Evolutionary conservation across 2,329 filamentous ascomycete species (phyloP), one percentile per base, ranked within the genome.

Genomic region (Fusarium papillatum): DNA sequence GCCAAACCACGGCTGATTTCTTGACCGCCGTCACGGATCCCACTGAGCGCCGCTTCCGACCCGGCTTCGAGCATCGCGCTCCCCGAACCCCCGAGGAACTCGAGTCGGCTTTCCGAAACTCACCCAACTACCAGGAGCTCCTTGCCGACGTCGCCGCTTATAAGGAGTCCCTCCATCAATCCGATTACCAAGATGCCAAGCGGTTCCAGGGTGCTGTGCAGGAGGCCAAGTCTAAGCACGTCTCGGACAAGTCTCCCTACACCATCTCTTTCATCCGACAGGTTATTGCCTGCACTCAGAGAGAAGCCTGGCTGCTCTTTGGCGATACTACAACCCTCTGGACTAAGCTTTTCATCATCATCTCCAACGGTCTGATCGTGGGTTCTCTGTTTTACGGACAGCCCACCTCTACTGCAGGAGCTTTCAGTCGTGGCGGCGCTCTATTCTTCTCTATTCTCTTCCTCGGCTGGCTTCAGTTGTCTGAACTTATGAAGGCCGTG

Each of bases 341-440:
- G 82, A 96, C 94, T 48, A 97, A 96, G 76, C 88, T 94, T 70
- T 94, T 95, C 83, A 95, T 95, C 81, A 94, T 95, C 78, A 84
- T 96, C 69, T 89, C 93, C 69, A 94, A 95, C 81, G 87, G 83
- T 7, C 87, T 97, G 13, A 94, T 97, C 72, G 92, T 96, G 66
- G 93, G 94, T 2, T 95, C 93, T 3, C 87, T 97, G 22, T 97
- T 97, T 84, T 95, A 95, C 78, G 90, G 94, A 72, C 84, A 94
- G 36, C 84, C 88, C 1, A 75, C 85, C 1, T 86, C 88, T 57
- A 94, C 93, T 0, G 82, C 82, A 2, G 93, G 92, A 66, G 93
- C 94, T 81, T 95, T 93, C 82, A 77, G 83, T 16, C 84, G 87
- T 11, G 86, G 86, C 29, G 86, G 87, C 36, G 82, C 84, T 10